These are phyloP conservation scores for Phytomonas sp. DNA, from an alignment of 208 protist species.

Conservation along the genomic window DNA sequence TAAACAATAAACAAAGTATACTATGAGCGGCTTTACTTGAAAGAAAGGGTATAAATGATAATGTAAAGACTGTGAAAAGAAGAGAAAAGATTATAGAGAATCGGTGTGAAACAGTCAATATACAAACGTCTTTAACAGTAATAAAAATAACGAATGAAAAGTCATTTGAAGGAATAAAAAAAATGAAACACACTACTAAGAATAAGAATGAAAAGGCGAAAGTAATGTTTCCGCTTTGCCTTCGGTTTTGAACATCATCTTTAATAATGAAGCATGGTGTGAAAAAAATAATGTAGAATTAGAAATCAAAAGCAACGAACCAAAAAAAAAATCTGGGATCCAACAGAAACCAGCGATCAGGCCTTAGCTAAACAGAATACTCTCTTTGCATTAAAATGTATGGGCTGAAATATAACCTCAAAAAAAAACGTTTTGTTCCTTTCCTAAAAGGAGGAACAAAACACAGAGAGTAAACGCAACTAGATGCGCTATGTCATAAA, in stretches of 20 bases:
- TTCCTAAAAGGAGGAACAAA: slow-evolving; percentile 1
- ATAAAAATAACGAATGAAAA: background rate
- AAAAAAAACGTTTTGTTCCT: slow-evolving; percentile 7
- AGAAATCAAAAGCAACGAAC: slow-evolving; percentile 10
- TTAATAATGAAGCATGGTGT: slow-evolving; percentile 8
- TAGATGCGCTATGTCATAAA: background rate
- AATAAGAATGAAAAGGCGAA: slow-evolving; percentile 13
- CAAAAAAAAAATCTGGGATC: background rate
- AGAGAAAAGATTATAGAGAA: background rate
- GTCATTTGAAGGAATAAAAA: background rate
- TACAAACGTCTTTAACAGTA: slow-evolving; percentile 3
- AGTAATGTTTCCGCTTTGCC: background rate
- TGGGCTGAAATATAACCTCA: background rate
- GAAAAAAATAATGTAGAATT: slow-evolving; percentile 9
- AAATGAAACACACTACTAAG: slow-evolving; percentile 11
- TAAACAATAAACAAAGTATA: slow-evolving; percentile 6
- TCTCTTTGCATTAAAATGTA: background rate
- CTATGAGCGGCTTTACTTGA: background rate
- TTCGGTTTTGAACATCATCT: background rate
- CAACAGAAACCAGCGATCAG: slow-evolving; percentile 4
- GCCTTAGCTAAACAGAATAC: background rate
- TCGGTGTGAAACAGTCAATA: background rate
- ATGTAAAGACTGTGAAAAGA: slow-evolving; percentile 7
- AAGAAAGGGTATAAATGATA: slow-evolving; percentile 5
- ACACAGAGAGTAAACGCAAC: background rate